These are phyloP conservation scores for Sporothrix brasiliensis DNA, from an alignment of 2,329 filamentous ascomycete species.

Conservation along the genomic window DNA sequence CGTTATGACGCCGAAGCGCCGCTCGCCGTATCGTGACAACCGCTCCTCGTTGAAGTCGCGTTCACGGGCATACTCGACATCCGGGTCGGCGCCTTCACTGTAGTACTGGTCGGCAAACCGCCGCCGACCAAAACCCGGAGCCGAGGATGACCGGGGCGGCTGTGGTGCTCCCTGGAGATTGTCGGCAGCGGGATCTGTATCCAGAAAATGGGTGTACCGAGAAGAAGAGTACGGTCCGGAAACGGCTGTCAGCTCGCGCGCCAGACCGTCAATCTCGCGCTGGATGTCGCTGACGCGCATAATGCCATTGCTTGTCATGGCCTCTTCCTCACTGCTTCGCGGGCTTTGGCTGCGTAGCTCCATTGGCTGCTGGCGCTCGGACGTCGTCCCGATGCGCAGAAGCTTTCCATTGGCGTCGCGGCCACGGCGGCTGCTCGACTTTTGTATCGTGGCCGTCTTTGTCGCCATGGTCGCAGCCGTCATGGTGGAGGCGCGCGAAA, in stretches of 20 bases:
- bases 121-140: constrained; percentile 11
- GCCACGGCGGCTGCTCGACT: constrained; percentile 28
- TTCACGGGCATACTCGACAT: constrained; percentile 36
- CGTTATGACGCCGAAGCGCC: constrained; percentile 36
- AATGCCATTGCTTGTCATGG: constrained; percentile 44
- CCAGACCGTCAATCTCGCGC: constrained; percentile 39
- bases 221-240: constrained; percentile 20
- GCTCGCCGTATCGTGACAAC: constrained; percentile 39
- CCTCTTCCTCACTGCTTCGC: constrained; percentile 43
- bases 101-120: constrained; percentile 38
- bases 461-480: constrained; percentile 31
- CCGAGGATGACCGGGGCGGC: not conserved
- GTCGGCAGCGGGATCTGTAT: constrained; percentile 34
- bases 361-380: constrained; percentile 31
- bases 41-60: constrained; percentile 39
- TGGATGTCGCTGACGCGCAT: constrained; percentile 43
- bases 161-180: not conserved
- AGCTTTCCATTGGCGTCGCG: constrained; percentile 36
- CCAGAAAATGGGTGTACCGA: not conserved
- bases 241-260: constrained; percentile 39
- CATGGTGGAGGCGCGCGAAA: constrained; percentile 15
- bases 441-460: constrained; percentile 41
- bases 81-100: constrained; percentile 40
- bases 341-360: constrained; percentile 41
- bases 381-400: constrained; percentile 36